phyloP scores from a whole-genome alignment of 2,329 filamentous ascomycete genomes.

The Ophiostoma australiae region DNA sequence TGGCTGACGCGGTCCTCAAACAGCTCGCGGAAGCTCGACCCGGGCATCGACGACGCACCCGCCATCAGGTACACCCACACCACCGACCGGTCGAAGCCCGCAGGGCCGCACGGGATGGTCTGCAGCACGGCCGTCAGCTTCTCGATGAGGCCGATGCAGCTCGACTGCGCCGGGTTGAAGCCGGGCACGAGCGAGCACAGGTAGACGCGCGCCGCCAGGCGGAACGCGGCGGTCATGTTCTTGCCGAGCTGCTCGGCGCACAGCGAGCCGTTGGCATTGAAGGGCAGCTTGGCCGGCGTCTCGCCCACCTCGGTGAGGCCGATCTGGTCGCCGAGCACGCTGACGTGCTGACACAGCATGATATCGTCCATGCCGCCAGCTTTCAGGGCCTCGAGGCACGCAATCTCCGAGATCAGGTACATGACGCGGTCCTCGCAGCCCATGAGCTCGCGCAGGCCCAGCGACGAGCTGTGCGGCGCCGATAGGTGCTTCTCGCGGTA shows the following conservation, averaged over 20 bases:
- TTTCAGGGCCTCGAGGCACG: slow-evolving; percentile 88
- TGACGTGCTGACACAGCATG: slow-evolving; percentile 81
- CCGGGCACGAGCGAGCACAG: slow-evolving; percentile 93
- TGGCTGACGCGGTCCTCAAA: slow-evolving; percentile 69
- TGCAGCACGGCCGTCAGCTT: slow-evolving; percentile 72
- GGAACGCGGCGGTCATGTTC: slow-evolving; percentile 88
- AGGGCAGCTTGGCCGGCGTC: slow-evolving; percentile 54
- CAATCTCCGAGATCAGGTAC: slow-evolving; percentile 97
- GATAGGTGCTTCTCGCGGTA: slow-evolving; percentile 92
- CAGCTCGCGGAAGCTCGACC: slow-evolving; percentile 69
- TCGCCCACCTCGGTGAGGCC: slow-evolving; percentile 69
- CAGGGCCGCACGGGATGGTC: slow-evolving; percentile 73
- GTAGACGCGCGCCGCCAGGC: slow-evolving; percentile 88
- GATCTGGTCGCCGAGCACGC: slow-evolving; percentile 81
- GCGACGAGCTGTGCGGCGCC: slow-evolving; percentile 50
- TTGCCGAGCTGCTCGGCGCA: slow-evolving; percentile 76
- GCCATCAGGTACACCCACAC: slow-evolving; percentile 91
- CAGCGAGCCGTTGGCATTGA: slow-evolving; percentile 66
- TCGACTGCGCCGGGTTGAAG: slow-evolving; percentile 68
- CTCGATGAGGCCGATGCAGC: slow-evolving; percentile 70
- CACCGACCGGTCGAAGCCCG: slow-evolving; percentile 83
- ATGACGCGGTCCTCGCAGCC: slow-evolving; percentile 96
- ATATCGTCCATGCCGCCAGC: slow-evolving; percentile 77
- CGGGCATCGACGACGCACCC: slow-evolving; percentile 68
- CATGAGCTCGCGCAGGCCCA: slow-evolving; percentile 87